Evolutionary conservation across 1,284 basidiomycete species (phyloP).

Genomic region (Leccinum holopus): DNA sequence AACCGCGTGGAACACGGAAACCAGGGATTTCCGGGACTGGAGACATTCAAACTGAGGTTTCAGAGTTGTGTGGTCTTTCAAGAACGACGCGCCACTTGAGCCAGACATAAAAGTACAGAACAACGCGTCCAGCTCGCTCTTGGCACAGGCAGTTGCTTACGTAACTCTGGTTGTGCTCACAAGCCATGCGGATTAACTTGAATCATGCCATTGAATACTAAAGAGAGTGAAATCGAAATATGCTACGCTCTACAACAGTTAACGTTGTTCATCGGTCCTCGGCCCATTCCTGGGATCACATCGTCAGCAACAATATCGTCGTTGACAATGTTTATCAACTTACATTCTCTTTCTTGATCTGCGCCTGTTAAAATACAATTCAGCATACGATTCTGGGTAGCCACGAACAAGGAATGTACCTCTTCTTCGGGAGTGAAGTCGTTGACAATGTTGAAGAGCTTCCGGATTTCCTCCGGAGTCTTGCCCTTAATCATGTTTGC

Average conservation of each 20-base stretch:
- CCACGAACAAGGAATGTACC: slow-evolving; percentile 43
- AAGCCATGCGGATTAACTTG: neutral
- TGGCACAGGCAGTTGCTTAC: slow-evolving; percentile 21
- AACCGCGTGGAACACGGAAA: slow-evolving; percentile 49
- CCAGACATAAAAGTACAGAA: slow-evolving; percentile 7
- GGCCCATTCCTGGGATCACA: slow-evolving; percentile 72
- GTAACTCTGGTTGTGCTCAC: slow-evolving; percentile 20
- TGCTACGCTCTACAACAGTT: slow-evolving; percentile 27
- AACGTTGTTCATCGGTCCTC: slow-evolving; percentile 67
- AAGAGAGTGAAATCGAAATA: slow-evolving; percentile 20
- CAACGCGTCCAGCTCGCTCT: slow-evolving; percentile 1
- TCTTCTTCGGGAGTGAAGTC: slow-evolving; percentile 99
- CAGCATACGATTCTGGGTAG: slow-evolving; percentile 7
- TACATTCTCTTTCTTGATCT: slow-evolving; percentile 99
- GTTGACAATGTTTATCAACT: slow-evolving; percentile 33
- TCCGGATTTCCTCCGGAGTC: slow-evolving; percentile 94
- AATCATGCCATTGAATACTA: slow-evolving; percentile 11
- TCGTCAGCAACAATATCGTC: slow-evolving; percentile 10
- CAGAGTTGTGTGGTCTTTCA: neutral
- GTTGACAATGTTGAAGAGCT: slow-evolving; percentile 96
- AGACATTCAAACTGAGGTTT: slow-evolving; percentile 35
- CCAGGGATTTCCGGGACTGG: slow-evolving; percentile 68
- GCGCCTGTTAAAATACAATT: slow-evolving; percentile 56
- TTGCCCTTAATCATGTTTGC: slow-evolving; percentile 99
- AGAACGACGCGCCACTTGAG: slow-evolving; percentile 10